Conservation (phyloP, 495 filamentous ascomycete genomes). For the Xylaria acuta region DNA sequence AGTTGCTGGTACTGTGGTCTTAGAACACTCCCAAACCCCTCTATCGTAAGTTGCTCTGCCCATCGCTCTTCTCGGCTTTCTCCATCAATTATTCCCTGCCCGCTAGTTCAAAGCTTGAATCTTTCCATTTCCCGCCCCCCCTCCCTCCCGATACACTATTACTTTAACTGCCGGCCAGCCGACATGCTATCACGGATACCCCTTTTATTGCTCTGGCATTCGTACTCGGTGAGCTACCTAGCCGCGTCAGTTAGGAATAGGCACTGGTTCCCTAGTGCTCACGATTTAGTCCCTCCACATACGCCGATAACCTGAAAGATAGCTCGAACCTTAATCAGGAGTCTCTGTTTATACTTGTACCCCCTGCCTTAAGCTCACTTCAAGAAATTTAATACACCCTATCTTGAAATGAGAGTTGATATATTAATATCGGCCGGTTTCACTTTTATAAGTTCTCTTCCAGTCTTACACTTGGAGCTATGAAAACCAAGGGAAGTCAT, state of each 20-base stretch:
- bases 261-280: not conserved
- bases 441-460: not conserved
- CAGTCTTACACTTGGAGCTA: not conserved
- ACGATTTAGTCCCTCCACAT: not conserved
- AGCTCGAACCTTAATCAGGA: not conserved
- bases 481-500: not conserved
- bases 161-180: not conserved
- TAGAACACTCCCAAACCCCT: not conserved
- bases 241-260: not conserved
- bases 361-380: not conserved
- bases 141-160: no score
- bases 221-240: not conserved
- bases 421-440: not conserved
- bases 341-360: not conserved
- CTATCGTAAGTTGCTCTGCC: slow-evolving; percentile 4
- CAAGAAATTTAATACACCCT: not conserved
- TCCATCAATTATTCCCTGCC: not conserved
- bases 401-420: not conserved
- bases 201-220: not conserved
- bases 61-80: not conserved
- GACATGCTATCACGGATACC: not conserved
- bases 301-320: not conserved
- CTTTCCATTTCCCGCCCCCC: not conserved
- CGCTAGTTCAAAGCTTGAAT: not conserved
- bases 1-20: not conserved